phyloP scores from a whole-genome alignment of 1,284 basidiomycete species.

The Malassezia obtusa region DNA sequence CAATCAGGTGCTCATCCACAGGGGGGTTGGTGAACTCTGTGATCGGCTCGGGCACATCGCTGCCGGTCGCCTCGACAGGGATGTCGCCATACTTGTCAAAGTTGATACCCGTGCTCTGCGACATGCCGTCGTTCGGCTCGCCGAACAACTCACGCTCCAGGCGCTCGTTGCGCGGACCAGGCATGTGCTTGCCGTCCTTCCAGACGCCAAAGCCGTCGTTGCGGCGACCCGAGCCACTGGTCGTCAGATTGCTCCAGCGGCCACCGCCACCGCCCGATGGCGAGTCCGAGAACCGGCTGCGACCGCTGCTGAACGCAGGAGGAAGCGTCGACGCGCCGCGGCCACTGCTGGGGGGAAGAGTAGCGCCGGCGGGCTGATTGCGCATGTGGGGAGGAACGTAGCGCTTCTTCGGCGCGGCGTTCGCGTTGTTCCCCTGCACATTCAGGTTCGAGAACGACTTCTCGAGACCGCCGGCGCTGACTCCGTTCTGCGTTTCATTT shows the following conservation, averaged over 20 bases:
- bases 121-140: constrained; percentile 61
- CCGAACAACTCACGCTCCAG: constrained; percentile 95
- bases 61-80: constrained; percentile 94
- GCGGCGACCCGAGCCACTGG: constrained; percentile 31
- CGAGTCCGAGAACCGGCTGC: constrained; percentile 24
- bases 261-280: constrained; percentile 27
- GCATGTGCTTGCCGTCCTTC: constrained; percentile 78
- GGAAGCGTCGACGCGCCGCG: constrained; percentile 15
- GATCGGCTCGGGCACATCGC: constrained; percentile 87
- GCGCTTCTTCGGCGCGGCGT: constrained; percentile 14
- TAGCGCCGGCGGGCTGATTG: constrained; percentile 10
- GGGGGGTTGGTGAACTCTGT: constrained; percentile 77
- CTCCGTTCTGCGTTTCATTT: constrained; percentile 38
- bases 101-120: constrained; percentile 92
- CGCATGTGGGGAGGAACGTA: constrained; percentile 18
- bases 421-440: constrained; percentile 2
- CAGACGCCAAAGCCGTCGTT: constrained; percentile 60
- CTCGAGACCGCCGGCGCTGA: constrained; percentile 63
- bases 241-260: constrained; percentile 17
- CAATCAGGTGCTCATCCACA: constrained; percentile 81
- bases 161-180: constrained; percentile 69
- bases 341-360: constrained; percentile 3
- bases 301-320: constrained; percentile 29
- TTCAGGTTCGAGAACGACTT: constrained; percentile 14
- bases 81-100: constrained; percentile 99